Base-by-base conservation (phyloP, 2,329 filamentous ascomycete species). In the Alternaria gansuensis region DNA sequence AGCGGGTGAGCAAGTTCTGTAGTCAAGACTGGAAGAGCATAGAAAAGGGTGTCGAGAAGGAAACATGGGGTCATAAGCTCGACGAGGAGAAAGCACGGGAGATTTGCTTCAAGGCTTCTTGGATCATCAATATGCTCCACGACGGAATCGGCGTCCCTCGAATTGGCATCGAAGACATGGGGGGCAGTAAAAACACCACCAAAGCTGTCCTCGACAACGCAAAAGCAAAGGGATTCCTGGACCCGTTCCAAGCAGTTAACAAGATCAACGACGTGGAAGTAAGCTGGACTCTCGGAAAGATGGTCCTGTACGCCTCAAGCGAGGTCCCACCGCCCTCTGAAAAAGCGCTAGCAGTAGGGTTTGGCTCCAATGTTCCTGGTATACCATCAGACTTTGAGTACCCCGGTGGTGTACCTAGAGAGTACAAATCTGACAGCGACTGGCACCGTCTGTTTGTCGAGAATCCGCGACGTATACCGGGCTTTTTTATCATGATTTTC, bases 31-130 rank as follows among this genome's bases (percentile, higher is more conserved):
- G 96, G 96, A 81, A 84, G 2, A 81, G 85, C 9, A 96, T 99
- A 50, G 83, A 89, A 64, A 79, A 84, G 10, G 88, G 87, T 23
- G 79, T 97, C 4, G 80, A 84, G 9, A 78, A 82, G 21, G 77
- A 91, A 60, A 87, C 90, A 73, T 94, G 87, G 82, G 90, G 90
- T 13, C 87, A 91, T 63, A 93, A 93, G 65, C 85, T 92, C 2
- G 85, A 90, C 66, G 82, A 82, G 57, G 87, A 90, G 69, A 90
- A 89, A 49, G 93, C 93, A 5, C 86, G 90, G 64, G 89, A 96
- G 73, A 91, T 96, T 2, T 99, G 95, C 76, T 99, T 99, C 84
- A 99, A 99, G 77, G 93, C 95, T 0, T 95, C 92, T 5, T 99
- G 96, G 95, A 82, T 99, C 43, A 97, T 99, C 74, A 99, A 96